phyloP scores from a whole-genome alignment of 306 rosid species.

The Rosa chinensis region DNA sequence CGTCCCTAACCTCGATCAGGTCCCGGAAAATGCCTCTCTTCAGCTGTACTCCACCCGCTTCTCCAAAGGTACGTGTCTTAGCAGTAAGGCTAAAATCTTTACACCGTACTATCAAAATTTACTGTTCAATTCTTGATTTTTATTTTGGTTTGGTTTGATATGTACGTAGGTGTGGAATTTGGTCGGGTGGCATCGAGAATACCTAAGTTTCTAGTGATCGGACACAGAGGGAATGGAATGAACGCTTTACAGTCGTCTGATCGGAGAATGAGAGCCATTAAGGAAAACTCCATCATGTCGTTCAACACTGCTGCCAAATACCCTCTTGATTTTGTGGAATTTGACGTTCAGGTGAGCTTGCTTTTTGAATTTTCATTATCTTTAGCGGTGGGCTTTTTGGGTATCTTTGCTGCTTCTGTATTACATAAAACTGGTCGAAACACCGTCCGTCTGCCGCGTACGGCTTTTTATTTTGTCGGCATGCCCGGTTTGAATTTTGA shows the following conservation, averaged over 20 bases:
- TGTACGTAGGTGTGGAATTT: constrained; percentile 36
- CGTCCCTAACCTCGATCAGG: constrained; percentile 55
- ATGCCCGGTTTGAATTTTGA: neutral
- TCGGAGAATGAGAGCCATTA: constrained; percentile 43
- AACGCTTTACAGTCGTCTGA: constrained; percentile 51
- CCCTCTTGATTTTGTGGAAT: constrained; percentile 53
- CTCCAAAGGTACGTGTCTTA: constrained; percentile 30
- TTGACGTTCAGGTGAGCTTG: constrained; percentile 52
- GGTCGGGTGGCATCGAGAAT: constrained; percentile 27
- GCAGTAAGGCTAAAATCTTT: neutral
- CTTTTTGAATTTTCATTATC: neutral
- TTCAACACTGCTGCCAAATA: constrained; percentile 47
- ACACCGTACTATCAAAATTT: neutral
- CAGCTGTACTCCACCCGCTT: constrained; percentile 29
- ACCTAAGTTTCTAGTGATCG: constrained; percentile 48
- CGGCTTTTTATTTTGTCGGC: constrained; percentile 1
- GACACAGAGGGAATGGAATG: constrained; percentile 62
- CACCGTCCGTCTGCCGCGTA: constrained; percentile 17
- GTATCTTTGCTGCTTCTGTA: neutral
- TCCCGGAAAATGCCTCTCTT: constrained; percentile 41
- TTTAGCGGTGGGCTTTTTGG: neutral
- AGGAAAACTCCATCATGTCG: constrained; percentile 54
- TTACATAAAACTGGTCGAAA: neutral
- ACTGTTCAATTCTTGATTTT: neutral
- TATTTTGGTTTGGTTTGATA: neutral